These are phyloP conservation scores for sorghum (Sorghum bicolor) DNA, from an alignment of 176 grass and related monocot species.

Conservation along the genomic window DNA sequence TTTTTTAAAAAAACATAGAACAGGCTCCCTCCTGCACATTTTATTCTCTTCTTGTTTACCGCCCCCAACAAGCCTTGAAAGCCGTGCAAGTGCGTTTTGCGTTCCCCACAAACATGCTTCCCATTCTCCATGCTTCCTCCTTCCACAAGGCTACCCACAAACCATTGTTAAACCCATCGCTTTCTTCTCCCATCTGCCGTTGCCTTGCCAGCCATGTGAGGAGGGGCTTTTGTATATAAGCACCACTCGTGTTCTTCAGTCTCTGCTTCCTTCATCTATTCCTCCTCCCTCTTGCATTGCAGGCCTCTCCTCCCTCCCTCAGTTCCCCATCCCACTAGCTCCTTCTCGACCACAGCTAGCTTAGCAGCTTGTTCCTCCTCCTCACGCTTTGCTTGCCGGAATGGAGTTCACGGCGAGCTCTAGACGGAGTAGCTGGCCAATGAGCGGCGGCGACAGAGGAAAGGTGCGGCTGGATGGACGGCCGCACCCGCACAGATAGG, in stretches of 20 bases:
- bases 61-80: slow-evolving; percentile 20
- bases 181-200: slow-evolving; percentile 10
- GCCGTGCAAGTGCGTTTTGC: slow-evolving; percentile 58
- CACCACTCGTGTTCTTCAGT: slow-evolving; percentile 16
- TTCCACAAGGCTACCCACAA: not conserved
- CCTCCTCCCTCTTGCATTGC: not conserved
- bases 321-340: not conserved
- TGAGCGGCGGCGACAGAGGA: not conserved
- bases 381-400: not conserved
- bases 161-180: slow-evolving; percentile 35
- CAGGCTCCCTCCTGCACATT: not conserved
- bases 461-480: not conserved
- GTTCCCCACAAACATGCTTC: slow-evolving; percentile 69
- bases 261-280: not conserved
- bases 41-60: not conserved
- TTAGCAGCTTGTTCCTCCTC: not conserved
- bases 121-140: slow-evolving; percentile 23
- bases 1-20: not conserved
- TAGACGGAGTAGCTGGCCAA: slow-evolving; percentile 1
- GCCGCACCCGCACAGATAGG: slow-evolving; percentile 30
- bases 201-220: slow-evolving; percentile 31
- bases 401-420: slow-evolving; percentile 32
- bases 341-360: not conserved
- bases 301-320: not conserved
- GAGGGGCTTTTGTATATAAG: slow-evolving; percentile 33